phyloP scores from a whole-genome alignment of 2,329 filamentous ascomycete genomes.

The Akanthomyces uredinophilus region DNA sequence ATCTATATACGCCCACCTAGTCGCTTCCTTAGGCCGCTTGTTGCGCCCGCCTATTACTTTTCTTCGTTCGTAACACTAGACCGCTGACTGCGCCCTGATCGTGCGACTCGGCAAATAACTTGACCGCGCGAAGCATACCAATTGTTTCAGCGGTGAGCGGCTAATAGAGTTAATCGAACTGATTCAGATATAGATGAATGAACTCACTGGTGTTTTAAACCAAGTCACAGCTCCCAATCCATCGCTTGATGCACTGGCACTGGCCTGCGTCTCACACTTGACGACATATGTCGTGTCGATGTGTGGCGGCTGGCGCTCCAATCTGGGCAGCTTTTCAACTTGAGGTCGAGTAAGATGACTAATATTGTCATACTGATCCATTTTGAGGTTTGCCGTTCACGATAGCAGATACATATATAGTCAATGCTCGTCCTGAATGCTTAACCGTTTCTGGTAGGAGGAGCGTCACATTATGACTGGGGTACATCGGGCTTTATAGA shows the following conservation, averaged over 20 bases:
- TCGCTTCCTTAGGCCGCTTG: too few species aligned
- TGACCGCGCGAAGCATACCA: conserved; percentile 1
- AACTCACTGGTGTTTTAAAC: neutral
- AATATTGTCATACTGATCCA: neutral
- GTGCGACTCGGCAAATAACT: conserved; percentile 16
- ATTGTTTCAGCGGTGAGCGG: neutral
- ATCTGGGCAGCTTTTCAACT: neutral
- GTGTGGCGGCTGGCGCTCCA: neutral
- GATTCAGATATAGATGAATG: neutral
- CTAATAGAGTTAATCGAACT: neutral
- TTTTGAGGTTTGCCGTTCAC: neutral
- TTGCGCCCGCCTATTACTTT: too few species aligned
- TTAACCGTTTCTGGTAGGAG: neutral
- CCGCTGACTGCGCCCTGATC: conserved; percentile 12
- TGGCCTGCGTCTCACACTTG: neutral
- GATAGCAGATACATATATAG: neutral
- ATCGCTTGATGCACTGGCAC: neutral
- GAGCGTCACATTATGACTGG: neutral
- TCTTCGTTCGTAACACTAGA: too few species aligned
- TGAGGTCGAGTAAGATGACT: neutral
- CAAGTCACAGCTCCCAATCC: neutral
- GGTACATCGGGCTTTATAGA: neutral
- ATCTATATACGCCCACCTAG: too few species aligned
- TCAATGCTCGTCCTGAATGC: too few species aligned
- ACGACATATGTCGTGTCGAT: neutral